Evolutionary conservation across 352 stramenopile species (phyloP).

Genomic region (Globisporangium apiculatum): DNA sequence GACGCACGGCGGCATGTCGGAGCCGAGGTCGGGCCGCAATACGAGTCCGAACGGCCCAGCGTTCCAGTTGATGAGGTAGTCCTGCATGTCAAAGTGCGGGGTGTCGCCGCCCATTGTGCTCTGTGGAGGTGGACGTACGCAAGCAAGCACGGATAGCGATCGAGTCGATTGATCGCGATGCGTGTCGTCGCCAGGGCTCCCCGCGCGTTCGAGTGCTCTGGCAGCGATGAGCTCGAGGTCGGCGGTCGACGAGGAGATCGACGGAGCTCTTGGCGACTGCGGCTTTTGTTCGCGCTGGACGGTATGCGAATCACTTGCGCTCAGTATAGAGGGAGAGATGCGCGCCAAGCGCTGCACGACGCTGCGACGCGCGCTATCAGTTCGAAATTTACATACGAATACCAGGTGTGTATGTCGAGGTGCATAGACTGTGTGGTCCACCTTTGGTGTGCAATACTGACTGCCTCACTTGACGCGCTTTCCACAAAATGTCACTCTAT

Average conservation of each 20-base stretch:
- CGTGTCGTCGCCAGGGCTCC: no score
- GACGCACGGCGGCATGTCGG: slow-evolving; percentile 75
- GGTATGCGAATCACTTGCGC: neutral
- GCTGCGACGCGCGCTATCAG: neutral
- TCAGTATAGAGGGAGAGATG: neutral
- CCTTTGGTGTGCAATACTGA: neutral
- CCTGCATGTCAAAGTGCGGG: slow-evolving; percentile 33
- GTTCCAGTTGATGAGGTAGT: slow-evolving; percentile 87
- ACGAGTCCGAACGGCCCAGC: slow-evolving; percentile 67
- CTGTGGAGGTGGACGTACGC: no score
- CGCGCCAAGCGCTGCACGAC: neutral
- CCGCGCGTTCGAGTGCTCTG: neutral
- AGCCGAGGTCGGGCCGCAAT: slow-evolving; percentile 56
- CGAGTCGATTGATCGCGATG: no score
- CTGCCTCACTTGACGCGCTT: neutral
- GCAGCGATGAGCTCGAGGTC: neutral
- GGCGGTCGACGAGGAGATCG: neutral
- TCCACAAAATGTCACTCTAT: neutral
- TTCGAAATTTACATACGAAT: neutral
- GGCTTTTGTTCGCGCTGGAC: neutral
- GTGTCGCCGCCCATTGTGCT: slow-evolving; percentile 8
- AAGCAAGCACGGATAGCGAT: no score
- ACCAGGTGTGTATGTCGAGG: neutral
- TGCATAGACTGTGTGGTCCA: no score
- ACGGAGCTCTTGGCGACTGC: neutral